Conservation (phyloP, 805 yeast genomes). For the Cyberlindnera suaveolens region DNA sequence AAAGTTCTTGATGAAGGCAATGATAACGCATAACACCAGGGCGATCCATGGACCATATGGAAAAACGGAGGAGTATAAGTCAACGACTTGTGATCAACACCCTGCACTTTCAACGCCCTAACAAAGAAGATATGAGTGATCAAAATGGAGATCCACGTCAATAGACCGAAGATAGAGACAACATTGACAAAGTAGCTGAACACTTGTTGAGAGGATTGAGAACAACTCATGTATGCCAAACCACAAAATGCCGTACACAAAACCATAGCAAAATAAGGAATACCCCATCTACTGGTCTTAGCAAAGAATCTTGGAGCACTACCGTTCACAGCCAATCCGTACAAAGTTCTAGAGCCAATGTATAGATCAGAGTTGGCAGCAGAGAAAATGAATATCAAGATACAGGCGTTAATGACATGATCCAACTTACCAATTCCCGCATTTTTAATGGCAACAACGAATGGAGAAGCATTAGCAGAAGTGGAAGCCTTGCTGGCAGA, state of each 20-base stretch:
- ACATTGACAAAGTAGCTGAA: slow-evolving; percentile 70
- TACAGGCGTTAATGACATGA: slow-evolving; percentile 71
- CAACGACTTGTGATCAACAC: slow-evolving; percentile 37
- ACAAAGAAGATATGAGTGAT: slow-evolving; percentile 62
- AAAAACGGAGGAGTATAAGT: slow-evolving; percentile 60
- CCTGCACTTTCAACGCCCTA: slow-evolving; percentile 63
- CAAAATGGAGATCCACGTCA: slow-evolving; percentile 70
- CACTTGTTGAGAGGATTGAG: slow-evolving; percentile 47
- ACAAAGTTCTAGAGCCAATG: slow-evolving; percentile 69
- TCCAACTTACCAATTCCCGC: slow-evolving; percentile 64
- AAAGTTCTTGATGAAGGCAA: slow-evolving; percentile 63
- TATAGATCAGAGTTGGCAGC: slow-evolving; percentile 79
- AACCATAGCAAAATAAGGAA: slow-evolving; percentile 54
- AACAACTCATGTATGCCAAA: slow-evolving; percentile 66
- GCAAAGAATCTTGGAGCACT: slow-evolving; percentile 62
- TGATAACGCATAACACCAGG: slow-evolving; percentile 43
- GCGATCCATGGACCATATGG: slow-evolving; percentile 64
- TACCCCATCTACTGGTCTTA: slow-evolving; percentile 49
- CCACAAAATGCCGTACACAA: slow-evolving; percentile 47
- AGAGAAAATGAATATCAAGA: slow-evolving; percentile 69
- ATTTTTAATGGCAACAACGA: slow-evolving; percentile 71
- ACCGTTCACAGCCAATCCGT: slow-evolving; percentile 66
- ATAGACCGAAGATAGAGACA: slow-evolving; percentile 67
- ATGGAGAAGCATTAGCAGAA: slow-evolving; percentile 74
- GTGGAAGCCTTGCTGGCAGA: slow-evolving; percentile 41